These are phyloP conservation scores for Ophiocordyceps camponoti-saundersi DNA, from an alignment of 2,329 filamentous ascomycete genomes.

Conservation along the genomic window DNA sequence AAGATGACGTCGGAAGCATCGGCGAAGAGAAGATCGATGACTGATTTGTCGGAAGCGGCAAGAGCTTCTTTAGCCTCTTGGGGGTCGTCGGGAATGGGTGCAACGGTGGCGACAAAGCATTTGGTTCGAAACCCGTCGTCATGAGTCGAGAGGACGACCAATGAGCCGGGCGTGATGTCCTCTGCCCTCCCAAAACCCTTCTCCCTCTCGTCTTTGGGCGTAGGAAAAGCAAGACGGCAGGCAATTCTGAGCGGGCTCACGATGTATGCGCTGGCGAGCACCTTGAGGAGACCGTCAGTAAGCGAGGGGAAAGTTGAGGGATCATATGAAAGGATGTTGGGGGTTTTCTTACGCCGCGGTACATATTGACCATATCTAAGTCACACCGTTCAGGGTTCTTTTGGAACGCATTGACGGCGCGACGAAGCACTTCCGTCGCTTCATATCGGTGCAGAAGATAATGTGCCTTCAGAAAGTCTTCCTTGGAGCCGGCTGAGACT, in stretches of 20 bases:
- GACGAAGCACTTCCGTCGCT: slow-evolving; percentile 48
- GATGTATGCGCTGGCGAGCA: slow-evolving; percentile 47
- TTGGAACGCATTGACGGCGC: slow-evolving; percentile 42
- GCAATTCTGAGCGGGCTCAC: slow-evolving; percentile 47
- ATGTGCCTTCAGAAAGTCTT: slow-evolving; percentile 51
- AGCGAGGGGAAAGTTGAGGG: not conserved
- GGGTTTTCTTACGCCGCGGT: slow-evolving; percentile 41
- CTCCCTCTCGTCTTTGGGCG: slow-evolving; percentile 40
- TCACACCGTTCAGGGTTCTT: slow-evolving; percentile 39
- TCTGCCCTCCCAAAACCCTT: slow-evolving; percentile 41
- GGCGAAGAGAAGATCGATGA: slow-evolving; percentile 59
- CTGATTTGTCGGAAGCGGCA: not conserved
- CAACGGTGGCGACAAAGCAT: slow-evolving; percentile 57
- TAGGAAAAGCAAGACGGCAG: slow-evolving; percentile 54
- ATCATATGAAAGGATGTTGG: not conserved
- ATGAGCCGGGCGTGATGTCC: slow-evolving; percentile 31
- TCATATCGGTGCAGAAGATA: slow-evolving; percentile 67
- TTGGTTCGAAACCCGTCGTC: slow-evolving; percentile 44
- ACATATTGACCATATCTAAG: slow-evolving; percentile 40
- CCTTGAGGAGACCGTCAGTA: slow-evolving; percentile 22
- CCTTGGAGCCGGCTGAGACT: slow-evolving; percentile 4
- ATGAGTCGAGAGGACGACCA: slow-evolving; percentile 34
- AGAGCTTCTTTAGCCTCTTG: slow-evolving; percentile 10
- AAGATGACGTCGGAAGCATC: slow-evolving; percentile 40
- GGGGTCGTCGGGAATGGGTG: slow-evolving; percentile 40